These are phyloP conservation scores for Orbilia blumenaviensis DNA, from an alignment of 2,329 filamentous ascomycete genomes.

Conservation along the genomic window DNA sequence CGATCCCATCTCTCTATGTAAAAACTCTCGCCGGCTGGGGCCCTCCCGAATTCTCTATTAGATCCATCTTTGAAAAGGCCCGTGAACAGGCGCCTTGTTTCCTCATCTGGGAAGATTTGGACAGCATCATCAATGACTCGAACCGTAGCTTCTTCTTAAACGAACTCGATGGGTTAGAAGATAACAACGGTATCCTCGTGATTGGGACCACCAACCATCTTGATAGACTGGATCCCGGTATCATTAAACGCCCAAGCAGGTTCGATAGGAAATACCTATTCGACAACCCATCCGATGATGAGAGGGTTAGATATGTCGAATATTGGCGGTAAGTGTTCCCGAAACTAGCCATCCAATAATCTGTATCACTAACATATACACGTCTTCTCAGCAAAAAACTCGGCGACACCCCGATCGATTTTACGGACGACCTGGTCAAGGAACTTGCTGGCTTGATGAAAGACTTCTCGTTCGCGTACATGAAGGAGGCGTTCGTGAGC, in stretches of 20 bases:
- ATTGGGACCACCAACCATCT: conserved; percentile 73
- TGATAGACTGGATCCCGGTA: conserved; percentile 73
- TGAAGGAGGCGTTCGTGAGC: conserved; percentile 75
- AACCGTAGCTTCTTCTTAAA: conserved; percentile 77
- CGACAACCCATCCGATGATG: conserved; percentile 67
- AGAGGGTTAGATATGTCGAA: conserved; percentile 69
- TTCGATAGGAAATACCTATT: conserved; percentile 76
- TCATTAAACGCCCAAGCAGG: conserved; percentile 71
- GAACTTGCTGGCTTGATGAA: conserved; percentile 72
- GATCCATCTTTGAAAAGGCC: conserved; percentile 69
- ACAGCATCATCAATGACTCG: conserved; percentile 70
- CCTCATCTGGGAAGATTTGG: conserved; percentile 76
- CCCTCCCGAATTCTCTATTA: conserved; percentile 69
- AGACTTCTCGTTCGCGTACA: conserved; percentile 75
- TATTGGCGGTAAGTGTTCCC: conserved; percentile 69
- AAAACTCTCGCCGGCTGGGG: conserved; percentile 65
- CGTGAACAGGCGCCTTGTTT: conserved; percentile 73
- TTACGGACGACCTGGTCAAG: conserved; percentile 68
- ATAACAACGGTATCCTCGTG: conserved; percentile 77
- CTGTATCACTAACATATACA: not conserved
- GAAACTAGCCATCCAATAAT: not conserved
- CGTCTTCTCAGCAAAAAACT: conserved; percentile 61
- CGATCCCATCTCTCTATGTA: conserved; percentile 68
- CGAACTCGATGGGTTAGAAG: conserved; percentile 74
- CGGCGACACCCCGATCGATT: conserved; percentile 68